Conservation (phyloP, 225 moss, liverwort and hornwort species). For the Sphagnum tenellum region DNA sequence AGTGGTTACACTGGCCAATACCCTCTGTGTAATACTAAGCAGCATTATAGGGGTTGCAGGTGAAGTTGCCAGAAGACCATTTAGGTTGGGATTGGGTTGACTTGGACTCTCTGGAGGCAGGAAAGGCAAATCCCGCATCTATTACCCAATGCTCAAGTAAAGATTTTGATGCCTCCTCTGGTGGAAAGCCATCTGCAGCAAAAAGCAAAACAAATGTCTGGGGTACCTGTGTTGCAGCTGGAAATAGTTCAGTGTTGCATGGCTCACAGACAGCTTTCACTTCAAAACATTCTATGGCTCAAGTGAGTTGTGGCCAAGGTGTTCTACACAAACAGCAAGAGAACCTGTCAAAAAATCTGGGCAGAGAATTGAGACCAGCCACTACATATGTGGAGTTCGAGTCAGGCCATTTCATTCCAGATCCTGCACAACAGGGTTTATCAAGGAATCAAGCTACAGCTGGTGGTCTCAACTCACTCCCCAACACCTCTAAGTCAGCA, state of each 20-base stretch:
- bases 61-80: slow-evolving; percentile 75
- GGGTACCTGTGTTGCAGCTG: slow-evolving; percentile 55
- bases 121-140: slow-evolving; percentile 50
- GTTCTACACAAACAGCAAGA: slow-evolving; percentile 44
- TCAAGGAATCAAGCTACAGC: slow-evolving; percentile 38
- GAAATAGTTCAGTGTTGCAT: slow-evolving; percentile 31
- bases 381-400: slow-evolving; percentile 34
- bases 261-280: slow-evolving; percentile 39
- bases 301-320: slow-evolving; percentile 24
- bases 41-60: slow-evolving; percentile 19
- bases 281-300: slow-evolving; percentile 16
- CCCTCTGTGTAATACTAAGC: no score
- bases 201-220: slow-evolving; percentile 66
- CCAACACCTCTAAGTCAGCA: slow-evolving; percentile 33
- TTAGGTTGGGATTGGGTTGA: slow-evolving; percentile 93
- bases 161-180: slow-evolving; percentile 51
- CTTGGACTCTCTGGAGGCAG: slow-evolving; percentile 23
- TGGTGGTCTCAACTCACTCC: slow-evolving; percentile 17
- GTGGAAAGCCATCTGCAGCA: slow-evolving; percentile 39
- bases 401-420: slow-evolving; percentile 24
- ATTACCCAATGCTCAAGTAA: slow-evolving; percentile 60
- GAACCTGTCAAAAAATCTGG: slow-evolving; percentile 38
- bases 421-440: slow-evolving; percentile 29
- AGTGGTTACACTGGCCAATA: no score
- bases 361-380: slow-evolving; percentile 35